Evolutionary conservation across 139 green algal species (phyloP), one percentile per base, ranked within the genome.

Genomic region (Tetradesmus obliquus): DNA sequence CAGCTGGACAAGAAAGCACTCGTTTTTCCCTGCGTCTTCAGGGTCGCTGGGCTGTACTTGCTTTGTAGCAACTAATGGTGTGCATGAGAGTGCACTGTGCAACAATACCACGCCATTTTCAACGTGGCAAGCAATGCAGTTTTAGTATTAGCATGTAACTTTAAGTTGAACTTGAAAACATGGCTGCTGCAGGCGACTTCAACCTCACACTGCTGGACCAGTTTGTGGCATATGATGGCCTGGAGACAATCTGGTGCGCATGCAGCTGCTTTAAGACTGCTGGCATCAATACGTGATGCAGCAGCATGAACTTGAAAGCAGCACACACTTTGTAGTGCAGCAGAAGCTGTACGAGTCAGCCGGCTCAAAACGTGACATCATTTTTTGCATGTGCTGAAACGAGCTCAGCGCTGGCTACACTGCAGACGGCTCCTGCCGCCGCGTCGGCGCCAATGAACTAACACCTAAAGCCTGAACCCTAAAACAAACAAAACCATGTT

Each of bases 361-460:
- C n/a, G n/a, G n/a, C n/a, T n/a, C n/a, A n/a, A n/a, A n/a, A n/a
- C n/a, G n/a, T n/a, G n/a, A n/a, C n/a, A n/a, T n/a, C n/a, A n/a
- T n/a, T n/a, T n/a, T n/a, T n/a, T n/a, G n/a, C n/a, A n/a, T n/a
- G n/a, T n/a, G n/a, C n/a, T n/a, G 13, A n/a, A 54, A 98, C 76
- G 97, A 99, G 93, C 94, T 99, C 17, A 98, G 97, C 83, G 97
- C 97, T 0, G 96, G 97, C 0, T 99, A 99, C 86, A 97, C 97
- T 3, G 97, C 97, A 2, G 97, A 99, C 84, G 97, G 97, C 71
- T 87, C 53, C 53, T 72, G 32, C 22, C 69, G 72, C 9, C 3
- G 72, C 5, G 86, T 97, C 1, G 96, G 92, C n/a, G 95, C 92
- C 51, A 53, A 94, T 2, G 93, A 97, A 7, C 95, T 98, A 32